phyloP scores from a whole-genome alignment of 768 basidiomycete species.

The Boletus reticuloceps region DNA sequence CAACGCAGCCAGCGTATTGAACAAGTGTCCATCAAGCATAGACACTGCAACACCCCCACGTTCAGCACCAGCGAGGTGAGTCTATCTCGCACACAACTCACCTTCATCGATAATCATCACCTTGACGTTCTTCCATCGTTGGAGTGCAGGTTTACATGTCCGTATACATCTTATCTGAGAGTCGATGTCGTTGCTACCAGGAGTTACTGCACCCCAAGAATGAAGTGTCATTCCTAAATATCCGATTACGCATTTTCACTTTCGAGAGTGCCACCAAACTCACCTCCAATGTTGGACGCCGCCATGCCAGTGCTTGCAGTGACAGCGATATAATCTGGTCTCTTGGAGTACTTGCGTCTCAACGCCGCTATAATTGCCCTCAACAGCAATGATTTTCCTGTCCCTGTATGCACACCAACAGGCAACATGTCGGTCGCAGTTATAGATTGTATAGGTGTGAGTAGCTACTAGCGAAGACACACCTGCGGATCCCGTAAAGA shows the following conservation, averaged over 20 bases:
- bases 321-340: constrained; percentile 38
- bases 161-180: constrained; percentile 49
- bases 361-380: constrained; percentile 55
- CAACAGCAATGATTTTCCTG: constrained; percentile 61
- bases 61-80: background rate
- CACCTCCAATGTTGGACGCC: constrained; percentile 49
- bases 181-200: constrained; percentile 40
- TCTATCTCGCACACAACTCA: constrained; percentile 21
- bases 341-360: constrained; percentile 34
- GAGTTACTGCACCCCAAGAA: constrained; percentile 58
- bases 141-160: constrained; percentile 51
- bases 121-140: constrained; percentile 56
- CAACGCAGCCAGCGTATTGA: constrained; percentile 56
- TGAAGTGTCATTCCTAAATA: constrained; percentile 56
- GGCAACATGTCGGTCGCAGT: background rate
- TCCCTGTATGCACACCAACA: constrained; percentile 37
- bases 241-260: background rate
- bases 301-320: constrained; percentile 47
- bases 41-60: constrained; percentile 43
- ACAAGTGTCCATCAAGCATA: constrained; percentile 64
- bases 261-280: background rate
- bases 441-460: background rate
- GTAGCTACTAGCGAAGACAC: constrained; percentile 14
- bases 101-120: constrained; percentile 68
- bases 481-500: constrained; percentile 74